phyloP scores from a whole-genome alignment of 768 basidiomycete species.

The Auricularia auricula-judae region DNA sequence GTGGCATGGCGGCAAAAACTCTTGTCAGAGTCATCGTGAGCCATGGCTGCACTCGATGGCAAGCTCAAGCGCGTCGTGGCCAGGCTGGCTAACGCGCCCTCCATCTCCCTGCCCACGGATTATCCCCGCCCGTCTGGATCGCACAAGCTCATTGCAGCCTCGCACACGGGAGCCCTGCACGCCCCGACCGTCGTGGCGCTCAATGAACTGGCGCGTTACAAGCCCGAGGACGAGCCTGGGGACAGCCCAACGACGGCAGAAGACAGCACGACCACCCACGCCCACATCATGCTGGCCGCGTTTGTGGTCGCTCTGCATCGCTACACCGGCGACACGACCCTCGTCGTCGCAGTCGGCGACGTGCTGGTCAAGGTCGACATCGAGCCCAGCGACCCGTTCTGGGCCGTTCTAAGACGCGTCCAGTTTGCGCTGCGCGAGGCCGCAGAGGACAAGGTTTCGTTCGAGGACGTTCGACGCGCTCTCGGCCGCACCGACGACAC shows the following conservation, averaged over 20 bases:
- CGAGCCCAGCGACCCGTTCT: conserved; percentile 80
- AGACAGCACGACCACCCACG: conserved; percentile 57
- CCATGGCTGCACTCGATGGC: neutral
- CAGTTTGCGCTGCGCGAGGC: conserved; percentile 79
- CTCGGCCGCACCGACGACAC: conserved; percentile 56
- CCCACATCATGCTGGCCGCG: conserved; percentile 85
- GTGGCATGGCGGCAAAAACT: neutral
- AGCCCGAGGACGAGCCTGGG: conserved; percentile 32
- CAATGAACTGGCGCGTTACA: conserved; percentile 75
- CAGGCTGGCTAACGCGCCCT: conserved; percentile 71
- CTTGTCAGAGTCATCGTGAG: neutral
- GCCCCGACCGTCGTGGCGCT: conserved; percentile 59
- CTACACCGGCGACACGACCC: conserved; percentile 90
- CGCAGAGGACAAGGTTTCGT: conserved; percentile 69
- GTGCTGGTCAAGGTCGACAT: conserved; percentile 75
- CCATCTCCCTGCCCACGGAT: conserved; percentile 89
- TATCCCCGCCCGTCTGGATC: conserved; percentile 75
- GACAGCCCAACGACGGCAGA: conserved; percentile 35
- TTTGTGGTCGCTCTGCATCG: conserved; percentile 86
- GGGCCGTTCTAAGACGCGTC: conserved; percentile 76
- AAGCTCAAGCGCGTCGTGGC: conserved; percentile 43
- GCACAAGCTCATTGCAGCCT: conserved; percentile 77
- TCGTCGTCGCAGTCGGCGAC: conserved; percentile 74
- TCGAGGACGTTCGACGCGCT: conserved; percentile 61
- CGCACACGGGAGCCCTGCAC: conserved; percentile 59